phyloP scores from a whole-genome alignment of 352 stramenopile species.

The Phytopythium sindhum region DNA sequence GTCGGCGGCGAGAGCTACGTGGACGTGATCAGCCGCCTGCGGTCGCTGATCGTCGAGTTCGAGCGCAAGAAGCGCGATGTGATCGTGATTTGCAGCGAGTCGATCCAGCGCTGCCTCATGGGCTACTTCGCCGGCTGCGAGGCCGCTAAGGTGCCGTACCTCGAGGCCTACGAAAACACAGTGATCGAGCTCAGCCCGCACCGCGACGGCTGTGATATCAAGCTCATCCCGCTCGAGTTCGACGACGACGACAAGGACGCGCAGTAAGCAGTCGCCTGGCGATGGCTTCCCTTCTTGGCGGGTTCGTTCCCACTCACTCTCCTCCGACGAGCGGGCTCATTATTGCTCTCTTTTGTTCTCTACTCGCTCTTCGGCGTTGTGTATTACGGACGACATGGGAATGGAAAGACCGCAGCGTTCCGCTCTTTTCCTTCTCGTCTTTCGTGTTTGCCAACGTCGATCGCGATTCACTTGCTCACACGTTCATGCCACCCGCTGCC shows the following conservation, averaged over 20 bases:
- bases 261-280: neutral
- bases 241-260: slow-evolving; percentile 9
- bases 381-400: neutral
- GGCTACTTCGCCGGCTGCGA: slow-evolving; percentile 79
- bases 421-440: neutral
- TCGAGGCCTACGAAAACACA: slow-evolving; percentile 65
- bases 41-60: slow-evolving; percentile 92
- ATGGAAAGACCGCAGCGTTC: neutral
- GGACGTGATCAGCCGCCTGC: slow-evolving; percentile 90
- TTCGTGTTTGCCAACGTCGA: neutral
- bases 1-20: slow-evolving; percentile 92
- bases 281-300: neutral
- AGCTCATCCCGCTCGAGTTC: slow-evolving; percentile 73
- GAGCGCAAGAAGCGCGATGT: slow-evolving; percentile 88
- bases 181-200: slow-evolving; percentile 81
- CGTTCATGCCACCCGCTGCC: neutral
- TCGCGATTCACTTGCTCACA: neutral
- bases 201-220: slow-evolving; percentile 81
- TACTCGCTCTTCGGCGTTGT: neutral
- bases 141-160: slow-evolving; percentile 64
- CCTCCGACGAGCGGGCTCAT: slow-evolving; percentile 4
- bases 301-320: neutral
- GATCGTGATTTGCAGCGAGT: slow-evolving; percentile 83
- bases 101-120: slow-evolving; percentile 71
- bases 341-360: neutral